Conservation (phyloP, 2,329 filamentous ascomycete species). For the Chaetomium globosum region DNA sequence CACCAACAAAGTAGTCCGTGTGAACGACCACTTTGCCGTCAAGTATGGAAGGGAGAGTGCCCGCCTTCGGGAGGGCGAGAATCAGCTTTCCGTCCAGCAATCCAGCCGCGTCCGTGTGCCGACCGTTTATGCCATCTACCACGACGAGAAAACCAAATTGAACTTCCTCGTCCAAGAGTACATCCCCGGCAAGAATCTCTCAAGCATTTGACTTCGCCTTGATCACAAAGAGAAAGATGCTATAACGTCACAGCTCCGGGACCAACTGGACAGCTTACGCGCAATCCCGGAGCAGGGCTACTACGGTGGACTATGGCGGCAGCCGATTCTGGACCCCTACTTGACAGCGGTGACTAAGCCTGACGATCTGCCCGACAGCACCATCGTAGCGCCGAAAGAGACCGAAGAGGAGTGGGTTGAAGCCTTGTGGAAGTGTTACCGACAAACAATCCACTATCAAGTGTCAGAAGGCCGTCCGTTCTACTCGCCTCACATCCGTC, state of each 20-base stretch:
- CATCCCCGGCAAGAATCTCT: slow-evolving; percentile 8
- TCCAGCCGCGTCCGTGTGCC: slow-evolving; percentile 2
- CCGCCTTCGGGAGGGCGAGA: slow-evolving; percentile 14
- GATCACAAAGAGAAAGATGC: not conserved
- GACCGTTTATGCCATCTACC: slow-evolving; percentile 12
- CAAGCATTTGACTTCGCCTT: not conserved
- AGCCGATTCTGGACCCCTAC: not conserved
- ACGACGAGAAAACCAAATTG: not conserved
- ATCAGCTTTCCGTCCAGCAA: slow-evolving; percentile 9
- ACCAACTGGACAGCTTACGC: slow-evolving; percentile 10
- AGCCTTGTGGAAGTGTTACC: not conserved
- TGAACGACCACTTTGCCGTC: slow-evolving; percentile 12
- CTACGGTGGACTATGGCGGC: slow-evolving; percentile 12
- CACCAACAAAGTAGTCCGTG: not conserved
- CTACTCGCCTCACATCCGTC: not conserved
- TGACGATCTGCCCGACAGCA: not conserved
- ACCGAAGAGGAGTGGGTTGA: slow-evolving; percentile 20
- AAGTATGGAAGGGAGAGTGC: not conserved
- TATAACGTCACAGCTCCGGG: slow-evolving; percentile 10
- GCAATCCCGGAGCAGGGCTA: slow-evolving; percentile 15
- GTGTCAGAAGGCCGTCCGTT: not conserved
- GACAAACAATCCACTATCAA: too few relatives aligned
- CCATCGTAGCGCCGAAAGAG: slow-evolving; percentile 1
- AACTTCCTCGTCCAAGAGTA: slow-evolving; percentile 19
- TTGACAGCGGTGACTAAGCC: not conserved